Conservation (phyloP, 345 rosid genomes). For the Schrenkiella parvula region DNA sequence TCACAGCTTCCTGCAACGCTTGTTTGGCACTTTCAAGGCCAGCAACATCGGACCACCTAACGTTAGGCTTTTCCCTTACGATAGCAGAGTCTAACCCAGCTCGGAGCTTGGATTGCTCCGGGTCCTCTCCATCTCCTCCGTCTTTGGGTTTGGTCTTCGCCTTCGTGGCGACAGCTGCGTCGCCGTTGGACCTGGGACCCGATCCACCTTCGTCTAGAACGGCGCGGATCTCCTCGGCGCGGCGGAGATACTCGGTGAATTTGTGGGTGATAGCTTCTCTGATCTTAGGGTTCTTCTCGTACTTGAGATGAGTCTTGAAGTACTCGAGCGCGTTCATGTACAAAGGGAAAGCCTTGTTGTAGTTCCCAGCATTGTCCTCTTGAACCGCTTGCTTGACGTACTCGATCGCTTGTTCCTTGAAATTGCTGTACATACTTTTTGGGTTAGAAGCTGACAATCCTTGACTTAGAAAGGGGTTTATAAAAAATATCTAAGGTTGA, state of each 20-base stretch:
- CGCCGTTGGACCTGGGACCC: slow-evolving; percentile 58
- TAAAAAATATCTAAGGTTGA: too few relatives aligned
- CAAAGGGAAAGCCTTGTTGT: slow-evolving; percentile 73
- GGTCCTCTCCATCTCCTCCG: slow-evolving; percentile 75
- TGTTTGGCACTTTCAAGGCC: slow-evolving; percentile 90
- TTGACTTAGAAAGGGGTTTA: not conserved
- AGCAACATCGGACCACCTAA: slow-evolving; percentile 87
- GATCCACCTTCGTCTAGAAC: slow-evolving; percentile 73
- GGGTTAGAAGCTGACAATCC: not conserved
- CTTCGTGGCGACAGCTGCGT: slow-evolving; percentile 61
- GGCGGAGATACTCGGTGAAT: slow-evolving; percentile 78
- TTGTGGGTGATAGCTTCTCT: slow-evolving; percentile 67
- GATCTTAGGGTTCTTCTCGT: slow-evolving; percentile 89
- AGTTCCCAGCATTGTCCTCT: slow-evolving; percentile 89
- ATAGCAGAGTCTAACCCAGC: slow-evolving; percentile 81
- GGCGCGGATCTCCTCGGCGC: slow-evolving; percentile 91
- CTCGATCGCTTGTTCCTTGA: slow-evolving; percentile 92
- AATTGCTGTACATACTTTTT: slow-evolving; percentile 73
- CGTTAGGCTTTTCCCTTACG: slow-evolving; percentile 76
- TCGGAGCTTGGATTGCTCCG: slow-evolving; percentile 73
- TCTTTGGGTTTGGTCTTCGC: slow-evolving; percentile 74
- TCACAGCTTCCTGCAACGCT: slow-evolving; percentile 85
- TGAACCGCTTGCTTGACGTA: slow-evolving; percentile 84
- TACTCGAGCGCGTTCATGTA: slow-evolving; percentile 92
- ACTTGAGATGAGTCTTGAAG: slow-evolving; percentile 84